Conservation (phyloP, 1,284 basidiomycete genomes). For the Phlebopus sp. region DNA sequence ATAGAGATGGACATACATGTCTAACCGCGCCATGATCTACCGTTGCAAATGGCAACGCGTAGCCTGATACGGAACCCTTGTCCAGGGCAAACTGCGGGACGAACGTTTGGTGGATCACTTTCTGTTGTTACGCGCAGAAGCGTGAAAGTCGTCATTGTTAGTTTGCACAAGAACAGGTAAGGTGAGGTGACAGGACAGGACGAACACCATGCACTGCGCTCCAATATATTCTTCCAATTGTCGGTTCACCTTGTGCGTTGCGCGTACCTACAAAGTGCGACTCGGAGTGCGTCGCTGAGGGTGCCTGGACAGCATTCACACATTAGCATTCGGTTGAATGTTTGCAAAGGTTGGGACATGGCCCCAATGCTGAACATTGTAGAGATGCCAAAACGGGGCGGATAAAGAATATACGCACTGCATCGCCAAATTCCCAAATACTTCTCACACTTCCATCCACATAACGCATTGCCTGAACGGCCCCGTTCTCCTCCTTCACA, state of each 20-base stretch:
- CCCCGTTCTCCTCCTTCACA: constrained; percentile 49
- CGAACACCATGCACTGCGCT: constrained; percentile 49
- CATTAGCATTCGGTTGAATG: constrained; percentile 5
- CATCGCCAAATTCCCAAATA: constrained; percentile 59
- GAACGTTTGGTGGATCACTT: constrained; percentile 58
- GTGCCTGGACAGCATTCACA: constrained; percentile 29
- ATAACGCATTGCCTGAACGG: constrained; percentile 52
- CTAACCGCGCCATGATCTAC: constrained; percentile 67
- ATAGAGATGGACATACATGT: constrained; percentile 53
- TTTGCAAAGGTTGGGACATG: not conserved
- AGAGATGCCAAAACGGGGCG: not conserved
- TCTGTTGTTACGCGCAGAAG: constrained; percentile 21
- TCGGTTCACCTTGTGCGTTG: constrained; percentile 55
- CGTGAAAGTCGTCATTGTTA: not conserved
- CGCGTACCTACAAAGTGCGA: constrained; percentile 62
- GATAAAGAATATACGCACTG: constrained; percentile 39
- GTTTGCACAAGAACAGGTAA: not conserved
- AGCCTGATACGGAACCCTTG: constrained; percentile 59
- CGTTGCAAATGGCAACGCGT: constrained; percentile 73
- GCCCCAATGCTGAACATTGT: not conserved
- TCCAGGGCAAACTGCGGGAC: constrained; percentile 52
- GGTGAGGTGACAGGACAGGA: constrained; percentile 4
- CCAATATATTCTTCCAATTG: constrained; percentile 76
- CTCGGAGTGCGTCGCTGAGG: constrained; percentile 39
- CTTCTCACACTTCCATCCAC: constrained; percentile 43